A percentile compares a stretch with the other conserved stretches of the same genome.
Conservation (phyloP, 1,139 yeast genomes). For the Nadsonia commutata region DNA sequence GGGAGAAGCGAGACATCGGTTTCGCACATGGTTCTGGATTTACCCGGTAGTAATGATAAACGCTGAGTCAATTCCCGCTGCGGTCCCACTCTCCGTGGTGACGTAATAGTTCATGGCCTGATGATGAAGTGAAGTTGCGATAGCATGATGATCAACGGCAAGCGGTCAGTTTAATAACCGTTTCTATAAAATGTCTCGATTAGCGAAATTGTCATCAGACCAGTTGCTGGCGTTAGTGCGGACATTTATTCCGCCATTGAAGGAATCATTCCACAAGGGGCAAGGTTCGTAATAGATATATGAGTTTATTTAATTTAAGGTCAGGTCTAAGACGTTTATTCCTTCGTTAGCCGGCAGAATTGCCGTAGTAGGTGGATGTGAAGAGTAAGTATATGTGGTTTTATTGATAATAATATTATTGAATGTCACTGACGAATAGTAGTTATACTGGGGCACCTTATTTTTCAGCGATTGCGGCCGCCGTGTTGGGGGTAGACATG, state of each 20-base stretch:
- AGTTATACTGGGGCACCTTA: constrained; percentile 90
- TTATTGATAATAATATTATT: not conserved
- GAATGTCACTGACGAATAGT: constrained; percentile 1
- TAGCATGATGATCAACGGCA: too few species aligned
- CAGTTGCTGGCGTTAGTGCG: constrained; percentile 24
- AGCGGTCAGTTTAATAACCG: too few species aligned
- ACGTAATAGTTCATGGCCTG: too few species aligned
- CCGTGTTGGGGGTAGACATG: constrained; percentile 76
- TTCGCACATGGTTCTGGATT: too few species aligned
- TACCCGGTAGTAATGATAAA: too few species aligned
- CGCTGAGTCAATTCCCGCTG: too few species aligned
- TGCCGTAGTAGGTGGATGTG: constrained; percentile 85
- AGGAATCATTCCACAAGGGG: constrained; percentile 68
- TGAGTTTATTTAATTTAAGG: too few species aligned
- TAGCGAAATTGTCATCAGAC: constrained; percentile 5
- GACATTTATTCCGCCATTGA: constrained; percentile 60
- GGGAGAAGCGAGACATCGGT: too few species aligned
- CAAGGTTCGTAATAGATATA: constrained; percentile 45
- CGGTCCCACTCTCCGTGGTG: too few species aligned
- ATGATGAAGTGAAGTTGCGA: too few species aligned
- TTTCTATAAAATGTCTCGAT: constrained; percentile 1
- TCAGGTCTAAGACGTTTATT: not conserved
- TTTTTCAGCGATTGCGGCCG: constrained; percentile 75
- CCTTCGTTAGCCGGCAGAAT: constrained; percentile 70
- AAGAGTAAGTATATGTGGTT: constrained; percentile 36